phyloP scores from a whole-genome alignment of 164 flowering plant species.

The Stephania japonica region DNA sequence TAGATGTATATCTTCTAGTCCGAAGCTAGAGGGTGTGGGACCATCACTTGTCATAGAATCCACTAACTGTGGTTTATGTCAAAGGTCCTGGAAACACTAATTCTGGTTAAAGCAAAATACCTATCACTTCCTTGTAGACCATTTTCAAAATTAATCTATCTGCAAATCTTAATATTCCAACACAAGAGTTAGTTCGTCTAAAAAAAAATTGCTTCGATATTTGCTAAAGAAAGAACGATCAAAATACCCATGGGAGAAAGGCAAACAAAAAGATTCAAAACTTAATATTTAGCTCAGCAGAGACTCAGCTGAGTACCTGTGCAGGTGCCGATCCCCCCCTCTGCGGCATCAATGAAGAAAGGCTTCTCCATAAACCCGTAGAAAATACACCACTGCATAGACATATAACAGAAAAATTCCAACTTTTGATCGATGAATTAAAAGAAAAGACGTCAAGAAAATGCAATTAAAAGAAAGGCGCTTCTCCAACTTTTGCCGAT shows the following conservation, averaged over 20 bases:
- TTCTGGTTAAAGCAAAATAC: neutral
- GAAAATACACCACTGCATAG: conserved; percentile 45
- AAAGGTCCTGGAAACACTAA: neutral
- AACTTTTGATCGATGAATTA: neutral
- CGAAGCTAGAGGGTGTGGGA: too few species aligned
- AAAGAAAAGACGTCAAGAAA: neutral
- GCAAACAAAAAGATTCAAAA: neutral
- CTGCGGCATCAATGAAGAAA: conserved; percentile 88
- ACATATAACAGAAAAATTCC: conserved; percentile 8
- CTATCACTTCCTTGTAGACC: neutral
- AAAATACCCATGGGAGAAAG: neutral
- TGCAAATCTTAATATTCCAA: neutral
- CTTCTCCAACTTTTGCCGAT: too few species aligned
- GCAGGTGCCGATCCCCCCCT: conserved; percentile 52
- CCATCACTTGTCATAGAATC: too few species aligned
- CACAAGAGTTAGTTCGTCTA: neutral
- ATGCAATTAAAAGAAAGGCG: neutral
- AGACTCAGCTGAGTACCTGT: conserved; percentile 42
- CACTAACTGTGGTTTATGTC: too few species aligned
- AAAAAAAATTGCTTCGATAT: neutral
- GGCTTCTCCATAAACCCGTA: conserved; percentile 66
- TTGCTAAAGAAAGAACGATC: neutral
- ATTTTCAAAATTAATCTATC: neutral
- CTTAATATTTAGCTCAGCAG: neutral
- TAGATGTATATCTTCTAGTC: too few species aligned